Conservation (phyloP, 1,284 basidiomycete species). For the Trichosporon faecale region DNA sequence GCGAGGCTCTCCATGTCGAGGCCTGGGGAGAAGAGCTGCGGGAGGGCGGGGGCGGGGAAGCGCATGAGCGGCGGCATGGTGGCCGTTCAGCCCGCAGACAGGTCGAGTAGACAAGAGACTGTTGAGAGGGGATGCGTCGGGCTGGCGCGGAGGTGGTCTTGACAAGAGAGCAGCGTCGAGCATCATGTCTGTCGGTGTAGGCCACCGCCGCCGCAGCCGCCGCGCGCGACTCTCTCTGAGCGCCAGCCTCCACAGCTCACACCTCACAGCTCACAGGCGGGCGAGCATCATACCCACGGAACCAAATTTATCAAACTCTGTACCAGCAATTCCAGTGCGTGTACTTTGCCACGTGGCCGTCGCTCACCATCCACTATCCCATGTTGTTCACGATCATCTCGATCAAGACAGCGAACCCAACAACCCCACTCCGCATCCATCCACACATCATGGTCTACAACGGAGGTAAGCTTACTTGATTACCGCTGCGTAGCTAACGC, state of each 20-base stretch:
- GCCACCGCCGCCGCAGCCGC: background rate
- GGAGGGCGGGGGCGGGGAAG: slow-evolving; percentile 21
- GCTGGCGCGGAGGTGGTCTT: background rate
- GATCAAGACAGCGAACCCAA: background rate
- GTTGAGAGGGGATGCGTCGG: background rate
- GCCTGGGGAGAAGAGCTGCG: slow-evolving; percentile 15
- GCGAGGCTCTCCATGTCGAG: slow-evolving; percentile 26
- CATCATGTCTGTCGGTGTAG: background rate
- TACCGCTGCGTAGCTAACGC: slow-evolving; percentile 4
- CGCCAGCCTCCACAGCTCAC: too few species aligned
- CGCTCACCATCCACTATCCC: background rate
- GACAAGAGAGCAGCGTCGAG: background rate
- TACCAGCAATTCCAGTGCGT: background rate
- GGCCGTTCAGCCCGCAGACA: background rate
- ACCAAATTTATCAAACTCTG: slow-evolving; percentile 2
- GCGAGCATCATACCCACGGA: background rate
- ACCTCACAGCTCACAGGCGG: background rate
- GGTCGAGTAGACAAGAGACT: background rate
- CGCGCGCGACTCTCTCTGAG: too few species aligned
- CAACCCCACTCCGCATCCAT: slow-evolving; percentile 12
- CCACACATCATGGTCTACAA: slow-evolving; percentile 47
- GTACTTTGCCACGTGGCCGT: slow-evolving; percentile 1
- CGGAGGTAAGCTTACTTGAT: slow-evolving; percentile 42
- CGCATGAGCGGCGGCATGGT: slow-evolving; percentile 23
- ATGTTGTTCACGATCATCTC: slow-evolving; percentile 1